Evolutionary conservation across 83 land plant genomes (phyloP).

Genomic region (Diphasiastrum complanatum): DNA sequence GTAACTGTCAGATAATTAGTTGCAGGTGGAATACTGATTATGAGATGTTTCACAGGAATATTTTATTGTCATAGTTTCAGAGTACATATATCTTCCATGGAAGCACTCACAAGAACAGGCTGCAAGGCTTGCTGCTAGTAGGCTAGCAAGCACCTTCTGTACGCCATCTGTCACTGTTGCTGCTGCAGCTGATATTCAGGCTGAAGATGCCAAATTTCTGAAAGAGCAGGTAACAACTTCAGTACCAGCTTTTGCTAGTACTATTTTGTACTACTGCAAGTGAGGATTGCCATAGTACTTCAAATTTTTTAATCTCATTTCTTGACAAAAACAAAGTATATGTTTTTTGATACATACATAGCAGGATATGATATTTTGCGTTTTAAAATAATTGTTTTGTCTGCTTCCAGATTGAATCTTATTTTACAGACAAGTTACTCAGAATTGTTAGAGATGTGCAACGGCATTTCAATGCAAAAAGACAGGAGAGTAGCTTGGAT

Average conservation of each 20-base stretch:
- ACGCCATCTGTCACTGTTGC: slow-evolving; percentile 88
- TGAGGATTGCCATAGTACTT: too few species aligned
- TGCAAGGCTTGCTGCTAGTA: slow-evolving; percentile 30
- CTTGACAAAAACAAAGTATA: neutral
- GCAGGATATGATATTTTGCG: neutral
- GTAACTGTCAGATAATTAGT: neutral
- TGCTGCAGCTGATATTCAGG: slow-evolving; percentile 59
- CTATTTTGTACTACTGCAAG: neutral
- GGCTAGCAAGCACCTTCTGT: slow-evolving; percentile 32
- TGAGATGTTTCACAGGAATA: too few species aligned
- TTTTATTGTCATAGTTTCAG: slow-evolving; percentile 74
- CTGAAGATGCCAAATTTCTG: slow-evolving; percentile 45
- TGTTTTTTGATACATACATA: neutral
- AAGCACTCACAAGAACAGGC: slow-evolving; percentile 69
- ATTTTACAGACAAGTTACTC: slow-evolving; percentile 74
- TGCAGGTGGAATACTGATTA: too few species aligned
- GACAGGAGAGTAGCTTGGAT: slow-evolving; percentile 35
- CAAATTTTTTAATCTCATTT: neutral
- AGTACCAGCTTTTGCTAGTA: too few species aligned
- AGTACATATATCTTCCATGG: slow-evolving; percentile 84
- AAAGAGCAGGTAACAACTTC: slow-evolving; percentile 69
- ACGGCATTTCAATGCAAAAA: slow-evolving; percentile 48
- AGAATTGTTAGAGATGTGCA: slow-evolving; percentile 58
- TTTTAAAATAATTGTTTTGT: neutral
- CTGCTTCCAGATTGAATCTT: slow-evolving; percentile 71